Conservation (phyloP, 2,329 filamentous ascomycete genomes). For the Ascosphaera apis region DNA sequence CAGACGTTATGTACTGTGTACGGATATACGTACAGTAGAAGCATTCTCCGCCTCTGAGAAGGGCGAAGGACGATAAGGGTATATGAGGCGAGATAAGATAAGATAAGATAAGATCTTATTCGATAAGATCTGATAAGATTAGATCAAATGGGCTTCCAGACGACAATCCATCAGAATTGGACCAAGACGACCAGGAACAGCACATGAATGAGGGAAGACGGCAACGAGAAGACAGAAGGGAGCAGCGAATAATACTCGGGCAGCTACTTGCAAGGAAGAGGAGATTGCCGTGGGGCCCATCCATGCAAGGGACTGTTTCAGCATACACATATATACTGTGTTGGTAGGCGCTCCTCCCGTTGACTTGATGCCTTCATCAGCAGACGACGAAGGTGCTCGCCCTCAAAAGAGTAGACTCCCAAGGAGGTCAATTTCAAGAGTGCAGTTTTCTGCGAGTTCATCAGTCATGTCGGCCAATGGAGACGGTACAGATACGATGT, state of each 20-base stretch:
- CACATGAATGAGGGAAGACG: background rate
- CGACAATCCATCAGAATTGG: background rate
- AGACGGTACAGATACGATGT: background rate
- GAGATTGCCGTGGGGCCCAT: background rate
- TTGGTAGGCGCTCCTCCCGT: background rate
- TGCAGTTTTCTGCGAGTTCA: background rate
- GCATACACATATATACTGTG: background rate
- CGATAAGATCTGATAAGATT: background rate
- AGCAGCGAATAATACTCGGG: background rate
- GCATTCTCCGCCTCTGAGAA: too few species aligned
- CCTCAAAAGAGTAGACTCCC: background rate
- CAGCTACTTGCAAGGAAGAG: background rate
- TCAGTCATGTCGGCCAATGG: background rate
- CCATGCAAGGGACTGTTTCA: background rate
- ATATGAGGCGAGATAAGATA: background rate
- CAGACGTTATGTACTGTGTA: too few species aligned
- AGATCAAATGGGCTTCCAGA: background rate
- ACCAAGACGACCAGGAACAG: background rate
- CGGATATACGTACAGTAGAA: too few species aligned
- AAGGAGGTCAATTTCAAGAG: background rate
- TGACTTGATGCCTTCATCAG: background rate
- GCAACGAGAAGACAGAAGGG: background rate
- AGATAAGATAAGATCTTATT: background rate
- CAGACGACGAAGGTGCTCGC: background rate
- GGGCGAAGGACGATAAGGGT: background rate